Evolutionary conservation across 495 filamentous ascomycete genomes (phyloP).

Genomic region (Annulohypoxylon nitens): DNA sequence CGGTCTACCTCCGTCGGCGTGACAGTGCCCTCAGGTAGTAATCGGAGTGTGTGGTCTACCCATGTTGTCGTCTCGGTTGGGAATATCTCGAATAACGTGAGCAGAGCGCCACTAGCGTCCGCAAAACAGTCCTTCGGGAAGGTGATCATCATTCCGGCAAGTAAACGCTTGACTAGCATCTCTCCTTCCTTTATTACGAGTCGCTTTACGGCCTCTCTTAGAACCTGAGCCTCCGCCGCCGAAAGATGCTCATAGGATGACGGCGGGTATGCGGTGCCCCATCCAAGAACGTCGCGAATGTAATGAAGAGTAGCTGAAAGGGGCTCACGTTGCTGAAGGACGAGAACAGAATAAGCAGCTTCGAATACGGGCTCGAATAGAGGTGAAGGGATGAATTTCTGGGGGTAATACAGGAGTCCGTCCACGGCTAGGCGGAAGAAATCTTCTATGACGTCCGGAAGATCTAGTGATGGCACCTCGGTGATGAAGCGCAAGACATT

Average conservation of each 20-base stretch:
- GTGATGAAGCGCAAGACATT: conserved; percentile 90
- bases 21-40: conserved; percentile 86
- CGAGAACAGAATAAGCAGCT: conserved; percentile 85
- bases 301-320: conserved; percentile 93
- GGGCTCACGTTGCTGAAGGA: conserved; percentile 89
- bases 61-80: conserved; percentile 81
- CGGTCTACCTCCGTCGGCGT: conserved; percentile 71
- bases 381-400: conserved; percentile 79
- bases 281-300: conserved; percentile 90
- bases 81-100: conserved; percentile 88
- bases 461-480: conserved; percentile 83
- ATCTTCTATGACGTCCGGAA: conserved; percentile 98
- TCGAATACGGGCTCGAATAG: conserved; percentile 87
- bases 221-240: conserved; percentile 64
- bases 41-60: conserved; percentile 83
- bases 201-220: conserved; percentile 77
- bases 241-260: conserved; percentile 75
- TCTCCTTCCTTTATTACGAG: conserved; percentile 80
- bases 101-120: conserved; percentile 90
- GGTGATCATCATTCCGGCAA: conserved; percentile 98
- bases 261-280: conserved; percentile 78
- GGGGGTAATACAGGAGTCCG: conserved; percentile 90
- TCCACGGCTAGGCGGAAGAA: conserved; percentile 95
- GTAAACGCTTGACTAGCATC: conserved; percentile 81
- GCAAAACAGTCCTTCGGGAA: conserved; percentile 96